Evolutionary conservation across 768 basidiomycete genomes (phyloP).

Genomic region (Podaxis sp.): DNA sequence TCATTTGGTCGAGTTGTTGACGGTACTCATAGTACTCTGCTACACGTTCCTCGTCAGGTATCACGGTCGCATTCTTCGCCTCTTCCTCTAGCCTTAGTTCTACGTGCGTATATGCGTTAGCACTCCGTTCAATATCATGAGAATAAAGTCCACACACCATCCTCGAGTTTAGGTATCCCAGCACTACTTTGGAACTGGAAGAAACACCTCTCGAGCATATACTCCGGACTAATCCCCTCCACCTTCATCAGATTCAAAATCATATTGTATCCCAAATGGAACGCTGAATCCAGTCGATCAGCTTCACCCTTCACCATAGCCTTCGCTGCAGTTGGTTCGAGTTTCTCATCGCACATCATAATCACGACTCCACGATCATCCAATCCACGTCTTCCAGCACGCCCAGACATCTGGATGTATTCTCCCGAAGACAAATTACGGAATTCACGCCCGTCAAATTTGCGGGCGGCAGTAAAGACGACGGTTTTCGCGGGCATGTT

Average conservation of each 20-base stretch:
- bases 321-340: conserved; percentile 90
- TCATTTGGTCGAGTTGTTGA: conserved; percentile 90
- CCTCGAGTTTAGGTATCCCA: conserved; percentile 81
- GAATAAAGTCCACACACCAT: conserved; percentile 51
- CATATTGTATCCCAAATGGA: conserved; percentile 99
- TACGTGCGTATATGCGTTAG: conserved; percentile 27
- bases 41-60: conserved; percentile 82
- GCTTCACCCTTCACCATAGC: conserved; percentile 98
- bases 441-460: conserved; percentile 96
- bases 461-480: conserved; percentile 92
- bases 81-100: conserved; percentile 78
- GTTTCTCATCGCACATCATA: conserved; percentile 99
- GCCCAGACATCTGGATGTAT: conserved; percentile 99
- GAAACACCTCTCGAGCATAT: conserved; percentile 96
- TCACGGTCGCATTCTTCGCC: conserved; percentile 55
- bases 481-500: conserved; percentile 99
- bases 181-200: conserved; percentile 97
- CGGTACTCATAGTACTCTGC: conserved; percentile 90
- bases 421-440: conserved; percentile 91
- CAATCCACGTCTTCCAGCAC: conserved; percentile 93
- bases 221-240: conserved; percentile 97
- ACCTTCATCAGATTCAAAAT: conserved; percentile 97
- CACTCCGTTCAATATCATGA: too few species aligned
- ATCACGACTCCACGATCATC: conserved; percentile 99
- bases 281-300: conserved; percentile 94